These are phyloP conservation scores for Exsudoporus frostii DNA, from an alignment of 768 basidiomycete species.

Conservation along the genomic window DNA sequence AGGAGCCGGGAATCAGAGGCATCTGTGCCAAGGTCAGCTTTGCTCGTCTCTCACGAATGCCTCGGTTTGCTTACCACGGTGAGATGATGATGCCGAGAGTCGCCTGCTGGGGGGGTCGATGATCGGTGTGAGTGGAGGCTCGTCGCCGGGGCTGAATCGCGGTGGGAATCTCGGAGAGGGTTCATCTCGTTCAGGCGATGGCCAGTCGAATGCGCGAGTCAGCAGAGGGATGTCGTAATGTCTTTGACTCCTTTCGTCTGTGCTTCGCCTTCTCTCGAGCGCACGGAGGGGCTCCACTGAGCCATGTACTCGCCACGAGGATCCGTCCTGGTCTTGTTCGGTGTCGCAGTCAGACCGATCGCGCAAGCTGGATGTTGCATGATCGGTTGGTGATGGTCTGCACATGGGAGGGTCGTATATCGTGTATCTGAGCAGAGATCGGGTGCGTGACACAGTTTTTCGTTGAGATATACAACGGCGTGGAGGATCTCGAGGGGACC, in stretches of 20 bases:
- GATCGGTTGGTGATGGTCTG: constrained; percentile 20
- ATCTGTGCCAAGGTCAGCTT: constrained; percentile 16
- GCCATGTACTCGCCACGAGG: constrained; percentile 28
- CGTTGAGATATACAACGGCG: constrained; percentile 13
- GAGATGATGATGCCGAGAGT: constrained; percentile 7
- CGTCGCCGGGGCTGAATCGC: constrained; percentile 4
- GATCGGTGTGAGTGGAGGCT: constrained; percentile 19
- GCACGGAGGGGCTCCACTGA: constrained; percentile 7
- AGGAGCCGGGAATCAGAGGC: constrained; percentile 16
- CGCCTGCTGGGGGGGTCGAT: constrained; percentile 8
- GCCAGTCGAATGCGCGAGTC: constrained; percentile 25
- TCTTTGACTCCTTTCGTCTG: constrained; percentile 10
- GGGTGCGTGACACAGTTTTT: constrained; percentile 20
- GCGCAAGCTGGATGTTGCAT: constrained; percentile 11
- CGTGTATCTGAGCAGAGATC: constrained; percentile 8
- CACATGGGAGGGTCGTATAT: constrained; percentile 24
- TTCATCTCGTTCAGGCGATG: constrained; percentile 19
- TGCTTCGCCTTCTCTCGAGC: constrained; percentile 16
- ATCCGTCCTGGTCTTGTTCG: constrained; percentile 45
- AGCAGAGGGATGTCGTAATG: constrained; percentile 17
- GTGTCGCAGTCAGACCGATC: constrained; percentile 39
- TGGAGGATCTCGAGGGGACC: constrained; percentile 14
- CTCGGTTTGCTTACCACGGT: constrained; percentile 19
- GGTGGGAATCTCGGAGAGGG: constrained; percentile 5
- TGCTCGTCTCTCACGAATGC: background rate